Evolutionary conservation across 1,284 basidiomycete genomes (phyloP), one percentile per base, ranked within the genome.

Genomic region (Leccinum pseudoinsigne): DNA sequence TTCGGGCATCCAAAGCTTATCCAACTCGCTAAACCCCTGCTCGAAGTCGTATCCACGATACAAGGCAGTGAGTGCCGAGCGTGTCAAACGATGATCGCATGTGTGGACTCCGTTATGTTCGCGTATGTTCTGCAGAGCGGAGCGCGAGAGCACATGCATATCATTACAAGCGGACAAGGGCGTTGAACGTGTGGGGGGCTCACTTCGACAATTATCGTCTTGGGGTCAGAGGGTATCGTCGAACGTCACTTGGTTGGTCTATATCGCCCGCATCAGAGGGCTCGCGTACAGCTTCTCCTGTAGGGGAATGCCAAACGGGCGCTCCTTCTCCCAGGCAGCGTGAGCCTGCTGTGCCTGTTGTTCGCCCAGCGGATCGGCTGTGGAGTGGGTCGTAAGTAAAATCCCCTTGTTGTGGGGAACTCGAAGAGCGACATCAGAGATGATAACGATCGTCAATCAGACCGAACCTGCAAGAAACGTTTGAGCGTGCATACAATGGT

Each of bases 341-440:
- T 83, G 80, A 0, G 87, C 86, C 26, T 67, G 78, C 21, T 71
- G 66, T 0, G 92, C 93, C 76, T 95, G 92, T 0, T 75, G 66
- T 55, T 84, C 77, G 1, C 93, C 93, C 3, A 87, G 71, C 0
- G 93, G 86, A 72, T 95, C 94, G 14, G 94, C 90, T 86, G 55
- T 42, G 57, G 4, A 6, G n/a, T 16, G 14, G 31, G 28, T 56
- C 21, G 42, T 60, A 60, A 38, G 26, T 61, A 61, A 62, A 31
- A 31, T 31, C 28, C 28, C 28, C 28, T 31, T 31, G 28, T 31
- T 31, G 28, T 31, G 28, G 28, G 28, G 56, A 38, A 36, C 51
- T 21, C 10, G 18, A 16, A 42, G 16, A 28, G 18, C 16, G 12
- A 10, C 4, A 16, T 23, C 2, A n/a, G 2, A 31, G 1, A 31